Conservation (phyloP, 2,329 filamentous ascomycete species). For the Dothiorella sarmentorum region DNA sequence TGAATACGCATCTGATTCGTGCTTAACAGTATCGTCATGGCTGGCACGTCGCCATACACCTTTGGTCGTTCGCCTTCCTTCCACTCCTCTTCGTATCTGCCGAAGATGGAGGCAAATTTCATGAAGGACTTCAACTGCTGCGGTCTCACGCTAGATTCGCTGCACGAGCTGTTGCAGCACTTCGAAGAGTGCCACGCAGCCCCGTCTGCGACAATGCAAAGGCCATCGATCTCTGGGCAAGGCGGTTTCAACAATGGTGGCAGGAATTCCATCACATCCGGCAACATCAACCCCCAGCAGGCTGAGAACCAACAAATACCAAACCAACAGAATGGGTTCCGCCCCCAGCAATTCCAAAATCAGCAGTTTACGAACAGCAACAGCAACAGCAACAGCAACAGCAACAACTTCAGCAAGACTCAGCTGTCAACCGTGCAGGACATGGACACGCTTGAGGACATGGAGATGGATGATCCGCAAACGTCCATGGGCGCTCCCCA, state of each 20-base stretch:
- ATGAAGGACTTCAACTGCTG: conserved; percentile 98
- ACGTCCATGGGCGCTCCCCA: conserved; percentile 65
- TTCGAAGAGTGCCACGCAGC: conserved; percentile 94
- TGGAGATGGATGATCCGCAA: conserved; percentile 82
- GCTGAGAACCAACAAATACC: conserved; percentile 21
- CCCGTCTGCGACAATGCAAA: conserved; percentile 31
- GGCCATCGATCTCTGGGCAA: conserved; percentile 49
- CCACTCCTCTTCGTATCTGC: conserved; percentile 93
- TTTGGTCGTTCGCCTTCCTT: conserved; percentile 87
- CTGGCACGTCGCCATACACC: conserved; percentile 88
- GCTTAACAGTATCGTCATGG: conserved; percentile 77
- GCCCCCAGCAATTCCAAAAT: conserved; percentile 40
- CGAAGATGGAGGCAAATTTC: conserved; percentile 94
- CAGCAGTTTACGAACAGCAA: conserved; percentile 25
- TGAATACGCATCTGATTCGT: conserved; percentile 7
- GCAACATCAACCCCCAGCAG: conserved; percentile 32
- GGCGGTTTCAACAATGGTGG: conserved; percentile 26
- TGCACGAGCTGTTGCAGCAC: conserved; percentile 93
- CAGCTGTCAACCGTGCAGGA: conserved; percentile 49
- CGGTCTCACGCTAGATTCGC: conserved; percentile 79
- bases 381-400: conserved; percentile 31
- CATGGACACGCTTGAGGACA: conserved; percentile 84
- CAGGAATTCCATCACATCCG: conserved; percentile 3
- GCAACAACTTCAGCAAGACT: conserved; percentile 34
- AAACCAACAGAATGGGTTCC: conserved; percentile 33